Evolutionary conservation across 1,139 yeast genomes (phyloP), one percentile per base, ranked within the genome.

Genomic region (Debaryomycetaceae sp.): DNA sequence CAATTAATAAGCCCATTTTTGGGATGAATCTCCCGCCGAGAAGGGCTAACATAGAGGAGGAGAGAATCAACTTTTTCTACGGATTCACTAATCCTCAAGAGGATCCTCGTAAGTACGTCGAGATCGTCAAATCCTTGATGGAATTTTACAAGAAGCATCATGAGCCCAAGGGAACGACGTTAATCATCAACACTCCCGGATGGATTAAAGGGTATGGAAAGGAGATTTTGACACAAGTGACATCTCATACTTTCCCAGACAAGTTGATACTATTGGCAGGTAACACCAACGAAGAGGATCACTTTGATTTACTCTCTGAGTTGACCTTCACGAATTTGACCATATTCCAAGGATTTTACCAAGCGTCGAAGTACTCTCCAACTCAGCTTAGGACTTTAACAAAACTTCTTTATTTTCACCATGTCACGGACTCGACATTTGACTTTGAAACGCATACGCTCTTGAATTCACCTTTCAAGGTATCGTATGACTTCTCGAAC

Each of bases 141-240:
- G 49, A 56, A 1, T 51, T 54, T 24, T 80, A 71, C 47, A 33
- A 44, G 20, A 50, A 52, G 37, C 46, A 53, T 8, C 57, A 65
- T 38, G 59, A 66, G 39, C 53, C 58, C 1, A 49, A 51, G 17
- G 69, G 70, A 39, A 65, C 74, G 22, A 73, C 78, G 7, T 65
- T 90, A 9, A 62, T 93, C 1, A 74, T 91, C 4, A 91, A 91
- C 55, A 81, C 95, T 0, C 95, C 97, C 0, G 97, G 98, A 0
- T 91, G 97, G 97, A 78, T 90, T 24, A 87, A 87, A 62, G 98
- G 98, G 0, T 82, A 81, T 48, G 99, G 98, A 0, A 72, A 84
- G 34, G 85, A 83, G 45, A 64, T 91, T 7, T 68, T 88, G 20
- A 66, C 65, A 13, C 68, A 75, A 13, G 66, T 89, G 1, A 68